A percentile compares a stretch with the other conserved stretches of the same genome.
Evolutionary conservation across 306 rosid genomes (phyloP).

Genomic region (Vigna radiata): DNA sequence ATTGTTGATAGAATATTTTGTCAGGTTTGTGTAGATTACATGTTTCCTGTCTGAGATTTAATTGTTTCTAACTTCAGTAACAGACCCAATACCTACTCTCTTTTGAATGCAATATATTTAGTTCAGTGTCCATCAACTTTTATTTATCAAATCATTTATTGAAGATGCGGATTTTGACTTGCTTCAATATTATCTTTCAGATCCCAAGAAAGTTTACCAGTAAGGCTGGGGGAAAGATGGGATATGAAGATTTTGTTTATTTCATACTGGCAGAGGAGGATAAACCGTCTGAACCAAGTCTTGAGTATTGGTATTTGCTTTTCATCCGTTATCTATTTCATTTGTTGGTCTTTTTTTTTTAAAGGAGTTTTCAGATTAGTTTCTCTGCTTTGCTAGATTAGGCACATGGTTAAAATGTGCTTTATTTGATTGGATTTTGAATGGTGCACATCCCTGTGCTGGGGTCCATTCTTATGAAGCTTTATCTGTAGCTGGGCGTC

Average conservation of each 20-base stretch:
- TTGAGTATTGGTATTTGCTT: conserved; percentile 87
- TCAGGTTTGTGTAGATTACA: conserved; percentile 74
- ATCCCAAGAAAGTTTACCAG: conserved; percentile 94
- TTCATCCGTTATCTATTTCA: conserved; percentile 36
- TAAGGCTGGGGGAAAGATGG: conserved; percentile 98
- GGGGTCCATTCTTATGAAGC: conserved; percentile 4
- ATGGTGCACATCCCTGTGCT: conserved; percentile 21
- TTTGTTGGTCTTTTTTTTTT: conserved; percentile 35
- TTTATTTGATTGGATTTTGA: conserved; percentile 29
- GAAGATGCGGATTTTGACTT: conserved; percentile 39
- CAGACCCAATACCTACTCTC: conserved; percentile 4
- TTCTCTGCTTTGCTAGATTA: conserved; percentile 19
- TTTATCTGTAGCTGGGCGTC: conserved; percentile 3
- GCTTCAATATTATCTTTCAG: conserved; percentile 56
- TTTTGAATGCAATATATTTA: conserved; percentile 25
- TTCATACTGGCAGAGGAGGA: conserved; percentile 97
- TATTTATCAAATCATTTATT: conserved; percentile 30
- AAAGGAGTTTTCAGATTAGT: conserved; percentile 32
- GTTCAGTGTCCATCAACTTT: conserved; percentile 9
- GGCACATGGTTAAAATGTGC: conserved; percentile 27
- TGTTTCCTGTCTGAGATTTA: conserved; percentile 30
- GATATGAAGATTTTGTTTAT: conserved; percentile 98
- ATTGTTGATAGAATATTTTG: conserved; percentile 99
- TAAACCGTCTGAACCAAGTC: conserved; percentile 97
- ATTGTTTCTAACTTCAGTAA: conserved; percentile 24